Base-by-base conservation (phyloP, 2,329 filamentous ascomycete genomes). In the Aureobasidium zeae region DNA sequence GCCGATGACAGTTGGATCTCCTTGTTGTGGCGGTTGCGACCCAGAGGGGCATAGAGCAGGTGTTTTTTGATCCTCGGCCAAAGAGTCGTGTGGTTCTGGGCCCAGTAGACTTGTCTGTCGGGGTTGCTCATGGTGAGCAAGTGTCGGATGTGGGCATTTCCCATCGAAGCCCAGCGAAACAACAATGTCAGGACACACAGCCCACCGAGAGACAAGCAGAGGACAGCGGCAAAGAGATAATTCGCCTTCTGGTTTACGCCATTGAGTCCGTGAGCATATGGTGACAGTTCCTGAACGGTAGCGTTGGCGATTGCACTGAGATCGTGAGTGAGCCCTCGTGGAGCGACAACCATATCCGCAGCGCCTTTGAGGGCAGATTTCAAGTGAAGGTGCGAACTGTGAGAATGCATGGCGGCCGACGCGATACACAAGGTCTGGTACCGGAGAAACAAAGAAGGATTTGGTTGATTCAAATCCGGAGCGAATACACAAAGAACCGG, bases 1-100 rank as follows among this genome's bases (percentile, higher is more conserved):
- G 79, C 80, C 13, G 69, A 70, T 16, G 77, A 81, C 11, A 87
- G 63, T 56, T 81, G 78, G 51, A 86, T 73, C 56, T 84, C 80
- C 19, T 76, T 69, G 55, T 91, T 91, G 64, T 91, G 86, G 55
- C 85, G 74, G 57, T 84, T 84, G 44, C 72, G 73, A 55, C 79
- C 75, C 13, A 93, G 64, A 5, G 86, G 86, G 1, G 86, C 80
- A 57, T 79, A 81, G 13, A 81, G 64, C 15, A 86, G 50, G 52
- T 83, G 72, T 57, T 73, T 76, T 67, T 72, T 69, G 51, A 86
- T 65, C 63, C 70, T 76, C n/a, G 81, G 67, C 66, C 68, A 71
- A 53, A 63, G 61, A 9, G 45, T 48, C 3, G 62, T 65, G 48
- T 62, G 60, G 54, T 72, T 71, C 30, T 61, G 53, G 44, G 63